Base-by-base conservation (phyloP, 176 grass and related monocot species). In the Tuctoria greenei region DNA sequence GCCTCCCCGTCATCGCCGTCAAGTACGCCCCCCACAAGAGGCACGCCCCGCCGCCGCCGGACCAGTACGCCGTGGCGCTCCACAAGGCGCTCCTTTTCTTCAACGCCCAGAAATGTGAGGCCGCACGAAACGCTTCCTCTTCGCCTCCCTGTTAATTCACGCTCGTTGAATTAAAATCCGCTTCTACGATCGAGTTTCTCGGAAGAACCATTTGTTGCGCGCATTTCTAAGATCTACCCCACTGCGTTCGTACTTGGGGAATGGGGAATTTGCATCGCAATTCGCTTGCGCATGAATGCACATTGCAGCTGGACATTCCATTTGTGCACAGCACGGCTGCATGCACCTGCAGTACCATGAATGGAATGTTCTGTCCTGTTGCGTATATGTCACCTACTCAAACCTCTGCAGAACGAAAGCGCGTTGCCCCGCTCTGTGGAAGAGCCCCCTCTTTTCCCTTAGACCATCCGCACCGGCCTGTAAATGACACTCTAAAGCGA, bases 41-140 rank as follows among this genome's bases (percentile, higher is more conserved):
- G 75, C 74, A 59, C 1, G 17, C 70, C 35, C 72, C 82, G 12
- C 86, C 68, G 71, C 85, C 95, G 4, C 80, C 82, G 5, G 89
- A 95, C 79, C 70, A 66, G 40, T 95, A 99, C 88, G 83, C 91
- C 4, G 68, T 81, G 0, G 89, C 87, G 18, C 83, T 95, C 24
- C 88, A 86, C 86, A 97, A 93, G 82, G 95, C 95, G 0, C 85
- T 97, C 47, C 87, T 86, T 72, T 97, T 97, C 94, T 97, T 93
- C 91, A 91, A 97, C 66, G 94, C 91, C 52, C 94, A 93, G 73
- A 97, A 89, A 87, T 97, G 91, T 97, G 56, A 78, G 91, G 7
- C 20, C 1, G 47, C 52, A 24, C 23, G n/a, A 56, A 24, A 56
- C 52, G 1, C 52, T 56, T 56, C 52, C 52, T 56, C 52, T 56